Evolutionary conservation across 306 rosid genomes (phyloP), one percentile per base, ranked within the genome.

Genomic region (Fragaria vesca): DNA sequence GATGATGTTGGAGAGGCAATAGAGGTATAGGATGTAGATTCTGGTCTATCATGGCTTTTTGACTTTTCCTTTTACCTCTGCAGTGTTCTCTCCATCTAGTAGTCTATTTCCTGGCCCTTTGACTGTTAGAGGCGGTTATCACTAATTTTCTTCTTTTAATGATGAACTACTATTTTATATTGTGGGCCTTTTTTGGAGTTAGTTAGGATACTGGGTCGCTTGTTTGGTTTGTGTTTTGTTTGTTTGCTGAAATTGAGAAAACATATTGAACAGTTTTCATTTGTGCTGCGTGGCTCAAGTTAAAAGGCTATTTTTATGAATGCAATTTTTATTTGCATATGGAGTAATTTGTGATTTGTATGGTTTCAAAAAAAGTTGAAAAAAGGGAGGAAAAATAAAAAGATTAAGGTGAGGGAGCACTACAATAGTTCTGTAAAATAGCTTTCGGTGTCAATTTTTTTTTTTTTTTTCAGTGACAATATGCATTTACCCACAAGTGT

Each of bases 401-500:
- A 57, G 54, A 36, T 32, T 34, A 16, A 40, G 40, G 43, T 74
- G 32, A 40, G 36, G 30, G 47, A 20, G 30, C 72, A 32, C n/a
- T 47, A 26, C 36, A 13, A 6, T 36, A 54, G 11, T 73, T 73
- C 13, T 74, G 26, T 62, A n/a, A 69, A 76, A 60, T 67, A 38
- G 42, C 51, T 20, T 36, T 54, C 34, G 42, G 32, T 30, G 67
- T 20, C 17, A 46, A 78, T 73, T 42, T 72, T 78, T 0, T 24
- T 24, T 82, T 0, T 4, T 38, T 4, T 38, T 6, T 38, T 6
- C 66, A 46, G 76, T 71, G 66, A 61, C 28, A 11, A 24, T 24
- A 58, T 9, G 66, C 34, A 69, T 32, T 69, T 42, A 38, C 32
- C 48, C 18, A 79, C 67, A 76, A 50, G 72, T 80, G 81, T 75